Base-by-base conservation (phyloP, 192 early-diverging fungal genomes). In the Glomus cerebriforme region DNA sequence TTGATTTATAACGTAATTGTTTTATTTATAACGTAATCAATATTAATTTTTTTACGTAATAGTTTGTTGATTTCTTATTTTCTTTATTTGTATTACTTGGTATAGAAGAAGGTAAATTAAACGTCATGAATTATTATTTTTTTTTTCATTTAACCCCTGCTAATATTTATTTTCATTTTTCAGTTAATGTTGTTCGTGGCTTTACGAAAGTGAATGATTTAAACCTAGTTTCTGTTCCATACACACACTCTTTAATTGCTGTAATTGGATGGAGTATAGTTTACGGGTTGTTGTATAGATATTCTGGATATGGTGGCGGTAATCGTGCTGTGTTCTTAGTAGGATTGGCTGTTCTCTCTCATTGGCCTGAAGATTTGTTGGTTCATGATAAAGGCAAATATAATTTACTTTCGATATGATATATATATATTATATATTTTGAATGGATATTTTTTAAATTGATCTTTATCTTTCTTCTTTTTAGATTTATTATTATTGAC, bases 361-460 rank as follows among this genome's bases (percentile, higher is more conserved):
- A 73, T 58, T 73, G 71, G 71, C 59, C 59, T 58, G 71, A 73
- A 54, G 71, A 73, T 73, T 54, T 47, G 12, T 27, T 73, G n/a
- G 71, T 29, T 22, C 71, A 73, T 58, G 59, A 54, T 22, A 13
- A 73, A 54, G 71, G 71, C 29, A 43, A 73, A 24, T 58, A 45
- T 3, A 24, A 54, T 39, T 39, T 3, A 1, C 34, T 35, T 35
- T 35, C 34, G 5, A 35, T 35, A 35, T 35, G 5, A 35, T 35
- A 5, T 35, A 35, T 35, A 35, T 35, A 35, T 3, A 35, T 35
- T 35, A 35, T 35, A 35, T 35, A n/a, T n/a, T n/a, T n/a, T n/a
- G n/a, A n/a, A n/a, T n/a, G n/a, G n/a, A n/a, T n/a, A n/a, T n/a
- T n/a, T n/a, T n/a, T n/a, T n/a, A n/a, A n/a, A n/a, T n/a, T n/a